These are phyloP conservation scores for Vitis hybrid DNA, from an alignment of 177 flowering plant species.

Conservation along the genomic window DNA sequence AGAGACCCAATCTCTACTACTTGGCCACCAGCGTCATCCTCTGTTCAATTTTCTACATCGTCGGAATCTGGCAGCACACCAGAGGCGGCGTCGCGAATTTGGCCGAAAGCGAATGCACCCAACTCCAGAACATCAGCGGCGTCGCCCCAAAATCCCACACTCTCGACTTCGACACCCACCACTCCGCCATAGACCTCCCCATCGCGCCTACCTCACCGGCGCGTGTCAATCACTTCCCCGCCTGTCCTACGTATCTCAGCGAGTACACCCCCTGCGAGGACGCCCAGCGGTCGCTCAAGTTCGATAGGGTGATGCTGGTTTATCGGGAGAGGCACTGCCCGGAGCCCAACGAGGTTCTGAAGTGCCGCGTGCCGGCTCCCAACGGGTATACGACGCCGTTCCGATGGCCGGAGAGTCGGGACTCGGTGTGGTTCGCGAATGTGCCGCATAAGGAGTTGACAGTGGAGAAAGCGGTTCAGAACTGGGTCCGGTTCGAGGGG, in stretches of 20 bases:
- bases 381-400: conserved; percentile 65
- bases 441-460: conserved; percentile 83
- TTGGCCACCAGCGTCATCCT: conserved; percentile 25
- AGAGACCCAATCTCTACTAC: conserved; percentile 29
- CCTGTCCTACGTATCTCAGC: conserved; percentile 46
- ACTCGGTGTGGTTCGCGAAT: conserved; percentile 76
- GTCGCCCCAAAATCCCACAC: not conserved
- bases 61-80: conserved; percentile 43
- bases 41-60: conserved; percentile 47
- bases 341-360: conserved; percentile 40
- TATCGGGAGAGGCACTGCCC: conserved; percentile 95
- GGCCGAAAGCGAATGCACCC: not conserved
- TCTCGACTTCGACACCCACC: conserved; percentile 66
- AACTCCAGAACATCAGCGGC: not conserved
- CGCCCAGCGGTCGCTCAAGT: conserved; percentile 56
- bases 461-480: conserved; percentile 89
- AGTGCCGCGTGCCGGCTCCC: conserved; percentile 81
- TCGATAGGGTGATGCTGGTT: conserved; percentile 45
- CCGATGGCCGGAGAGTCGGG: conserved; percentile 80
- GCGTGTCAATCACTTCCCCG: conserved; percentile 33
- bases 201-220: conserved; percentile 14
- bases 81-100: conserved; percentile 1
- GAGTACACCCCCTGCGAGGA: conserved; percentile 97
- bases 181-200: conserved; percentile 33
- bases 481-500: conserved; percentile 76